phyloP scores from a whole-genome alignment of 352 stramenopile species.

The Phytophthora agathidicida region DNA sequence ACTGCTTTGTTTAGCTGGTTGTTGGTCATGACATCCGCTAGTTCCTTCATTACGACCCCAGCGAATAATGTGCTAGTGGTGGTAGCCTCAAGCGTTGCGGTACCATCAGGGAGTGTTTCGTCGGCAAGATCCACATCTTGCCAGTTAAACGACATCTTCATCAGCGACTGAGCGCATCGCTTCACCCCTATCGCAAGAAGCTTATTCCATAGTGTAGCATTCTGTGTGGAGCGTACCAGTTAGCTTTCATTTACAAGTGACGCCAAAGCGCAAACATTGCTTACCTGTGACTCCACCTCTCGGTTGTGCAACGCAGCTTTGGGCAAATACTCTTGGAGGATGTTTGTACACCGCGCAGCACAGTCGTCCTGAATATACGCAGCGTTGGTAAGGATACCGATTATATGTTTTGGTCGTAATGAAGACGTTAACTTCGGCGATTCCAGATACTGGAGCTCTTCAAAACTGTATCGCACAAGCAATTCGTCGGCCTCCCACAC shows the following conservation, averaged over 20 bases:
- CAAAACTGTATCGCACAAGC: constrained; percentile 63
- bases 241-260: neutral
- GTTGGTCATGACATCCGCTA: constrained; percentile 51
- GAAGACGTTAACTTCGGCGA: constrained; percentile 65
- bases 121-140: constrained; percentile 65
- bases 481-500: constrained; percentile 65
- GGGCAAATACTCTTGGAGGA: constrained; percentile 62
- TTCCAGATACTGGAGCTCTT: constrained; percentile 68
- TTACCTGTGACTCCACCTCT: constrained; percentile 50
- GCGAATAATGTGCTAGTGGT: constrained; percentile 50
- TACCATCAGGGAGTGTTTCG: constrained; percentile 49
- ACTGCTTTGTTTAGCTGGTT: constrained; percentile 65
- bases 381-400: constrained; percentile 73
- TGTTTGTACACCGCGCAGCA: constrained; percentile 47
- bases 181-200: constrained; percentile 58
- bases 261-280: neutral
- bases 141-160: constrained; percentile 78
- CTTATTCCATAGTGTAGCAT: constrained; percentile 53
- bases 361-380: constrained; percentile 76
- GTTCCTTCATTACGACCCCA: constrained; percentile 54
- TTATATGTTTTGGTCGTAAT: constrained; percentile 66
- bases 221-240: constrained; percentile 30
- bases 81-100: constrained; percentile 9
- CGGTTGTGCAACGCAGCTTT: constrained; percentile 51
- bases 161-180: constrained; percentile 61